phyloP scores from a whole-genome alignment of 495 filamentous ascomycete species.

The Saxophila tyrrhenica region DNA sequence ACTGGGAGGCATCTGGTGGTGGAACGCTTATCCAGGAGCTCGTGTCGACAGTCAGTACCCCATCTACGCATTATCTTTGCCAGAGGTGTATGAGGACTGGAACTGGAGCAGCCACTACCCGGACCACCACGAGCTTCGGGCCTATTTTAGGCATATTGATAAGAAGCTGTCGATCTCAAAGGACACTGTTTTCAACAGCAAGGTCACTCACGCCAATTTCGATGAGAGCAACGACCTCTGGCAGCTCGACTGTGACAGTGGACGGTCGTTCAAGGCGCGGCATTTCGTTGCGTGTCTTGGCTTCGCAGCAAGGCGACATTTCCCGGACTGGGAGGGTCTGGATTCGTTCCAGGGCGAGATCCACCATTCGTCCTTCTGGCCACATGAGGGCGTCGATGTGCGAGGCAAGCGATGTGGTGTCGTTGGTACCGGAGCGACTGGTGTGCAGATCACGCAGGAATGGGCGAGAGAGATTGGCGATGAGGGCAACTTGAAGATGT shows the following conservation, averaged over 20 bases:
- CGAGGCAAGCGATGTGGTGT: slow-evolving; percentile 43
- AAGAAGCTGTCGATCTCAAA: slow-evolving; percentile 40
- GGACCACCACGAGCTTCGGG: slow-evolving; percentile 36
- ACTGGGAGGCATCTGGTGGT: slow-evolving; percentile 23
- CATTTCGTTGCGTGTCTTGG: slow-evolving; percentile 34
- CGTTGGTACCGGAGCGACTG: slow-evolving; percentile 47
- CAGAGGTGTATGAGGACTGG: slow-evolving; percentile 44
- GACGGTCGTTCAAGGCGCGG: slow-evolving; percentile 26
- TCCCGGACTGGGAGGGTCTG: slow-evolving; percentile 29
- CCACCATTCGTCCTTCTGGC: slow-evolving; percentile 45
- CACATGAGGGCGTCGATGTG: slow-evolving; percentile 36
- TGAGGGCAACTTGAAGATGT: slow-evolving; percentile 33
- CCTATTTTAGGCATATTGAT: slow-evolving; percentile 48
- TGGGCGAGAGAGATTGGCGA: slow-evolving; percentile 26
- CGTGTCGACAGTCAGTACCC: slow-evolving; percentile 42
- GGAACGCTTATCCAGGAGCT: slow-evolving; percentile 21
- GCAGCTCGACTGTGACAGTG: slow-evolving; percentile 36
- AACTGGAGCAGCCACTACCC: slow-evolving; percentile 44
- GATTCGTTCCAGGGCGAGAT: slow-evolving; percentile 34
- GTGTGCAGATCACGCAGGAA: slow-evolving; percentile 39
- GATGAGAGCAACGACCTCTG: slow-evolving; percentile 23
- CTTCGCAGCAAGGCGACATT: slow-evolving; percentile 29
- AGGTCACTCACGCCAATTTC: slow-evolving; percentile 38
- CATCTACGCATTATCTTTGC: slow-evolving; percentile 40
- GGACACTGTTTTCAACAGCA: slow-evolving; percentile 40